A percentile compares a stretch with the other conserved stretches of the same genome.
phyloP scores from a whole-genome alignment of 192 early-diverging fungal species.

The Coemansia sp. region DNA sequence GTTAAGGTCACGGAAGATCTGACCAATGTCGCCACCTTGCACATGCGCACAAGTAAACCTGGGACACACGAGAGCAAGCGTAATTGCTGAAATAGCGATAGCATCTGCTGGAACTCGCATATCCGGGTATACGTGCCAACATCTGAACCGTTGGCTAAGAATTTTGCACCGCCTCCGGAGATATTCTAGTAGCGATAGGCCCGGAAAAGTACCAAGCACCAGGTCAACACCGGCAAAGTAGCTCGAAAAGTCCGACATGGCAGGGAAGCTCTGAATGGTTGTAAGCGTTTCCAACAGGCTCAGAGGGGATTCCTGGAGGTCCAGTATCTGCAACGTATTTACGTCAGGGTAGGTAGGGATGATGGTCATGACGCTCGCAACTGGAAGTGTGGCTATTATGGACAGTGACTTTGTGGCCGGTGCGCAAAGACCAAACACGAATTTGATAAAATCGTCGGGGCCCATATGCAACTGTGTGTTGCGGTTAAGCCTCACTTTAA shows the following conservation, averaged over 20 bases:
- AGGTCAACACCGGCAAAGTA: background rate
- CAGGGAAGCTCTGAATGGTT: background rate
- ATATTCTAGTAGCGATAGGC: background rate
- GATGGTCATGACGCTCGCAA: background rate
- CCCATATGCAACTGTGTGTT: background rate
- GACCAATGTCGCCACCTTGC: background rate
- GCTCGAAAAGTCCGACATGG: background rate
- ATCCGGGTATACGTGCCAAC: background rate
- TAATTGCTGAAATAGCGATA: background rate
- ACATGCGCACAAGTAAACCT: background rate
- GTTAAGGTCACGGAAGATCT: background rate
- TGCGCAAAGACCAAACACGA: background rate
- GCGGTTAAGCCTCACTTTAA: no score
- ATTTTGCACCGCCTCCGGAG: no score
- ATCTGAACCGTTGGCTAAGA: background rate
- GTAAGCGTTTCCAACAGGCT: background rate
- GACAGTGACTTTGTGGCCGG: background rate
- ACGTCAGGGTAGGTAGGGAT: background rate
- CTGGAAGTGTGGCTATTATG: conserved; percentile 9
- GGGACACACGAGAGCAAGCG: background rate
- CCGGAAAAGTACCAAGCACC: background rate
- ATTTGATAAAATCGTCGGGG: background rate
- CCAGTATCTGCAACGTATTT: background rate
- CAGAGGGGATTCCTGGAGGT: background rate
- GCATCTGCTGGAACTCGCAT: background rate